phyloP scores from a whole-genome alignment of 176 grass and related monocot species.

The Musa acuminata region DNA sequence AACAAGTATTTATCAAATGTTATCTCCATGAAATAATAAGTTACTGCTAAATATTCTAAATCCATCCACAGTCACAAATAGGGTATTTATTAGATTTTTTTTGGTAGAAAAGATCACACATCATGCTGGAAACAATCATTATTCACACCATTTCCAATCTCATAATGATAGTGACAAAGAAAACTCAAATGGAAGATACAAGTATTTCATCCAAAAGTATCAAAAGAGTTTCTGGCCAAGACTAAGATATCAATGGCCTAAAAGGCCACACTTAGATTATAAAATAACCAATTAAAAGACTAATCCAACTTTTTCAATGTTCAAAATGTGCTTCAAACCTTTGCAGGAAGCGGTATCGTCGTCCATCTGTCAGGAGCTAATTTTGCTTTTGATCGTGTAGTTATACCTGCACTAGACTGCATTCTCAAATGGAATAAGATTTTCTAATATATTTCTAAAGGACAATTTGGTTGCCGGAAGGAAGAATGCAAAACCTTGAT shows the following conservation, averaged over 20 bases:
- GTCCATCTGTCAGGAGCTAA: conserved; percentile 69
- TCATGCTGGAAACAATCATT: neutral
- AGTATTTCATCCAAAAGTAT: too few species aligned
- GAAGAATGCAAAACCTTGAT: conserved; percentile 55
- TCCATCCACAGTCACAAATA: too few species aligned
- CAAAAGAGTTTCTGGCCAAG: too few species aligned
- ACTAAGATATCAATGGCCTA: too few species aligned
- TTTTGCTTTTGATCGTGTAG: conserved; percentile 76
- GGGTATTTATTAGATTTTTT: too few species aligned
- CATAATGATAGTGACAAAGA: too few species aligned
- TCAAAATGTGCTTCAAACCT: conserved; percentile 43
- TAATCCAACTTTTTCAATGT: neutral
- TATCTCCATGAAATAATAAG: too few species aligned
- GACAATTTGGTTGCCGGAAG: conserved; percentile 5
- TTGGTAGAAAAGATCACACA: too few species aligned
- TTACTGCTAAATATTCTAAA: too few species aligned
- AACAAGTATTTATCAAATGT: too few species aligned
- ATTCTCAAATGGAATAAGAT: conserved; percentile 7
- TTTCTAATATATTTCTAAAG: neutral
- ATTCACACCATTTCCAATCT: neutral
- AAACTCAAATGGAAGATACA: too few species aligned
- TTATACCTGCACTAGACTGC: conserved; percentile 69
- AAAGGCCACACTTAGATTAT: too few species aligned
- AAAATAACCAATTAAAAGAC: neutral
- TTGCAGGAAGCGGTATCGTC: conserved; percentile 59